Percentiles rank a stretch among this genome's conserved stretches.
Conservation (phyloP, 2,329 filamentous ascomycete species). For the Xylariomycetidae sp. region DNA sequence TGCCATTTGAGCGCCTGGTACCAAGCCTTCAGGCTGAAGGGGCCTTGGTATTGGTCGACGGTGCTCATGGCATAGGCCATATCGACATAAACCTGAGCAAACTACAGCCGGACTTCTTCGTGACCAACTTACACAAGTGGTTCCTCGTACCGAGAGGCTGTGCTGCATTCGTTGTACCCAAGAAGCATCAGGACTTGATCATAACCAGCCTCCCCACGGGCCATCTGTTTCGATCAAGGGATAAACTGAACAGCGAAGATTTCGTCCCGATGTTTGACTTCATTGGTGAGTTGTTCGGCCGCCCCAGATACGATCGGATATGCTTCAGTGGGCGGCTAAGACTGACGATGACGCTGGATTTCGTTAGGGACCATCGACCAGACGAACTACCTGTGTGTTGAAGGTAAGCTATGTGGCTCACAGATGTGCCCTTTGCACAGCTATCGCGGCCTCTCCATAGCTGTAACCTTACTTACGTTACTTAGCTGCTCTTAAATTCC, state of each 20-base stretch:
- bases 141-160: conserved; percentile 60
- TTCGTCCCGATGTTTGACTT: conserved; percentile 33
- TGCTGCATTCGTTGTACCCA: conserved; percentile 59
- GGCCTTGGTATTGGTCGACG: conserved; percentile 59
- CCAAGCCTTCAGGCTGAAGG: conserved; percentile 49
- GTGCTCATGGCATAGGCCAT: conserved; percentile 61
- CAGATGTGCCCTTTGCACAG: too few species aligned
- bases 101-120: conserved; percentile 63
- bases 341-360: conserved; percentile 45
- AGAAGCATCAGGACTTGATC: conserved; percentile 56
- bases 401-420: conserved; percentile 20
- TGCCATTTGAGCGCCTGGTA: conserved; percentile 59
- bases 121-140: conserved; percentile 67
- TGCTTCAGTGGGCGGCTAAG: conserved; percentile 26
- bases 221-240: conserved; percentile 49
- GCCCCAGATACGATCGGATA: background rate
- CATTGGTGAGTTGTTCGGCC: conserved; percentile 12
- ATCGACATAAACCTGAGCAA: conserved; percentile 51
- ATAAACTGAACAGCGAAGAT: conserved; percentile 1
- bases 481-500: conserved; percentile 55
- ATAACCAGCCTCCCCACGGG: conserved; percentile 61
- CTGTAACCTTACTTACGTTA: too few species aligned
- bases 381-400: conserved; percentile 53
- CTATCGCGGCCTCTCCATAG: too few species aligned
- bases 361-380: conserved; percentile 57